phyloP scores from a whole-genome alignment of 176 grass and related monocot species.

The Neostapfia colusana region DNA sequence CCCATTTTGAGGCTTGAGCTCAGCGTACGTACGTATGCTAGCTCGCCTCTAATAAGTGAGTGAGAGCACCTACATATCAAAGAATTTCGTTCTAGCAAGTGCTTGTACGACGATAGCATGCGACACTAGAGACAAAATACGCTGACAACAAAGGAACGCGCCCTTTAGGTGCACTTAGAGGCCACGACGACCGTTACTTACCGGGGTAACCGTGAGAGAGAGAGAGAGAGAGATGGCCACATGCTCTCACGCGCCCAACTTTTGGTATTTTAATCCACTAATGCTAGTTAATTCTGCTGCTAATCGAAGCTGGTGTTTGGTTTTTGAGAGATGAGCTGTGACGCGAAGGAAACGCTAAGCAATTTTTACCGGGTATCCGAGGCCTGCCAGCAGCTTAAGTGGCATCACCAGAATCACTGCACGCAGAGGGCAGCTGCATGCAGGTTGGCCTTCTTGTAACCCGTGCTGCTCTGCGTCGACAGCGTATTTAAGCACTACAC shows the following conservation, averaged over 20 bases:
- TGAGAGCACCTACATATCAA: neutral
- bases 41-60: neutral
- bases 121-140: conserved; percentile 38
- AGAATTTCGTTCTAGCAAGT: neutral
- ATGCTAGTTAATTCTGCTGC: neutral
- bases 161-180: conserved; percentile 5
- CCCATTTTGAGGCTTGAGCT: neutral
- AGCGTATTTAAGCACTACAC: neutral
- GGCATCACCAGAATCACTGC: neutral
- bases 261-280: conserved; percentile 18
- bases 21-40: neutral
- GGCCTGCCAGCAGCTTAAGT: neutral
- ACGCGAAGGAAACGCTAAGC: neutral
- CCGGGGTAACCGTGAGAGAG: conserved; percentile 30
- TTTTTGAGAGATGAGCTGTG: neutral
- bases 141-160: conserved; percentile 12
- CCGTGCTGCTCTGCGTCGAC: neutral
- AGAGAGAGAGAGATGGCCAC: conserved; percentile 11
- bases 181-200: conserved; percentile 18
- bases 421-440: neutral
- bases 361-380: conserved; percentile 39
- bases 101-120: conserved; percentile 1
- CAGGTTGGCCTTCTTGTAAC: conserved; percentile 11
- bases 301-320: neutral
- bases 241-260: conserved; percentile 34